phyloP scores from a whole-genome alignment of 371 early-diverging fungal genomes.

The Dinochytrium kinnereticum region DNA sequence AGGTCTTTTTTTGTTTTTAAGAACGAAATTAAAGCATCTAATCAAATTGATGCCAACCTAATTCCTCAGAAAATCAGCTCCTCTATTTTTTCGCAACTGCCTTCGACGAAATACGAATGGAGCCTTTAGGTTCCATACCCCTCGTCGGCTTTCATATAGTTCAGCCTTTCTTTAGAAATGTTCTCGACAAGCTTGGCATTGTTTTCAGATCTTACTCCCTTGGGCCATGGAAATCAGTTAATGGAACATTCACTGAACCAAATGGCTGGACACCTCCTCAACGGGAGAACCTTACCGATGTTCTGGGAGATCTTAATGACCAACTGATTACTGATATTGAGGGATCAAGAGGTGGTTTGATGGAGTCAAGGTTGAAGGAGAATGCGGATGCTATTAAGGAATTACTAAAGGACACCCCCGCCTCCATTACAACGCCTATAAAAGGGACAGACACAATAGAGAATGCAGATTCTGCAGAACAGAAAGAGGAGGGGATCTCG shows the following conservation, averaged over 20 bases:
- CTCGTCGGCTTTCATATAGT: constrained; percentile 54
- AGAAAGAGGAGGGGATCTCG: too few species aligned
- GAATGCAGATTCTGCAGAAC: too few species aligned
- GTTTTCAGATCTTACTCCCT: constrained; percentile 19
- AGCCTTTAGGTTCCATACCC: constrained; percentile 61
- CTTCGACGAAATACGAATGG: constrained; percentile 61
- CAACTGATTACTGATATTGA: constrained; percentile 55
- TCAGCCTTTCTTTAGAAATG: constrained; percentile 54
- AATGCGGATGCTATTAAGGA: neutral
- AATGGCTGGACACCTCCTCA: constrained; percentile 51
- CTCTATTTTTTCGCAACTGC: constrained; percentile 65
- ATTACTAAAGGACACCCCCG: neutral
- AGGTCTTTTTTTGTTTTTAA: constrained; percentile 10
- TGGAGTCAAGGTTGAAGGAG: neutral
- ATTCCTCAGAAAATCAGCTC: constrained; percentile 52
- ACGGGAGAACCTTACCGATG: constrained; percentile 53
- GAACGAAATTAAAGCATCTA: too few species aligned
- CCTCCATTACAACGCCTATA: neutral
- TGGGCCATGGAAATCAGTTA: constrained; percentile 60
- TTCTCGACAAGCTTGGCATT: constrained; percentile 59
- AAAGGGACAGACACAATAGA: too few species aligned
- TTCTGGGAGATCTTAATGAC: constrained; percentile 53
- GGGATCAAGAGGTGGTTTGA: constrained; percentile 30
- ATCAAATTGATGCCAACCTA: neutral
- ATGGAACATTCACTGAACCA: constrained; percentile 53